Conservation (phyloP, 768 basidiomycete genomes). For the Trametopsis cervina region DNA sequence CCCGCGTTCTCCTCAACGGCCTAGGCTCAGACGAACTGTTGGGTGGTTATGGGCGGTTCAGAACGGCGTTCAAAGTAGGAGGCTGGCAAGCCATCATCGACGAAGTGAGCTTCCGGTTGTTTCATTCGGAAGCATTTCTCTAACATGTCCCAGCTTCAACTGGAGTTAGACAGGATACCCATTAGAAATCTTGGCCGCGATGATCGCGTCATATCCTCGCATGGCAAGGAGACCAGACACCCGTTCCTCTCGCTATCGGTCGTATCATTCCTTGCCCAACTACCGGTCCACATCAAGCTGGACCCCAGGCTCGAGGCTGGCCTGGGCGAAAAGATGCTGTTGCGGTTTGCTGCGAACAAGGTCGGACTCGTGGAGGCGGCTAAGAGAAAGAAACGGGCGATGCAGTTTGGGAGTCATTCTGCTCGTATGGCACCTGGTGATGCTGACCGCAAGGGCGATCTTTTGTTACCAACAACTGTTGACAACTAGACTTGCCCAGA, state of each 20-base stretch:
- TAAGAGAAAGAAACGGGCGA: constrained; percentile 79
- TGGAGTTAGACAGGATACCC: constrained; percentile 84
- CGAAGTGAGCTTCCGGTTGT: constrained; percentile 47
- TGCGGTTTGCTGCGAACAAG: constrained; percentile 63
- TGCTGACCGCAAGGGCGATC: constrained; percentile 44
- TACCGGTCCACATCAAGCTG: constrained; percentile 79
- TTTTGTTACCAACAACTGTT: constrained; percentile 11
- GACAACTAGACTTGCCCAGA: neutral
- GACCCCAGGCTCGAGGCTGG: constrained; percentile 73
- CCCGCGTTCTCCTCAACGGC: constrained; percentile 83
- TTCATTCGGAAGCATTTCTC: neutral
- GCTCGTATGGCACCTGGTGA: constrained; percentile 72
- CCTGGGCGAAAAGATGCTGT: constrained; percentile 81
- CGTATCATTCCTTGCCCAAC: constrained; percentile 65
- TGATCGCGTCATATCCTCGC: constrained; percentile 86
- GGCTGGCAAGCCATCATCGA: constrained; percentile 75
- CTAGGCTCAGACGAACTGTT: constrained; percentile 94
- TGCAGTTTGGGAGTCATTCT: constrained; percentile 93
- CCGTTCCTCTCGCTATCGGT: constrained; percentile 83
- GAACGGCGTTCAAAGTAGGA: constrained; percentile 57
- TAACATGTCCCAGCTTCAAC: constrained; percentile 57
- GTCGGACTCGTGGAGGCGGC: constrained; percentile 77
- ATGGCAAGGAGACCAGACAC: constrained; percentile 89
- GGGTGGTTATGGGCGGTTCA: constrained; percentile 89
- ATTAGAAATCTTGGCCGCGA: constrained; percentile 89